Conservation (phyloP, 768 basidiomycete genomes). For the Serendipita indica region DNA sequence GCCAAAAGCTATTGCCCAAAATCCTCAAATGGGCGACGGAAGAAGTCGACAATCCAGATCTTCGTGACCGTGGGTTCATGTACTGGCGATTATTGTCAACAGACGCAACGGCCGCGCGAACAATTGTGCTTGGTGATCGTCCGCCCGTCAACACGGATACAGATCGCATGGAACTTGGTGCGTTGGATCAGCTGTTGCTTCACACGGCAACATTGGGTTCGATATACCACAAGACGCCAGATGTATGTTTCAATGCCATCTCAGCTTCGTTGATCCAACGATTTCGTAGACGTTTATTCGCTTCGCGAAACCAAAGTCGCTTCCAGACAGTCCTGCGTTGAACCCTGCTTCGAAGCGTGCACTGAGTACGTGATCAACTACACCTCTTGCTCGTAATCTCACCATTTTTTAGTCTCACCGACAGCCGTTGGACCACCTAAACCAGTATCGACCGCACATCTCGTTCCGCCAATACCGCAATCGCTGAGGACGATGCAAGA, state of each 20-base stretch:
- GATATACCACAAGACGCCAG: constrained; percentile 96
- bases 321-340: constrained; percentile 78
- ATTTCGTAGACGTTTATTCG: constrained; percentile 74
- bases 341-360: constrained; percentile 66
- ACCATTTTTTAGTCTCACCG: constrained; percentile 31
- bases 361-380: constrained; percentile 44
- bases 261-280: constrained; percentile 3
- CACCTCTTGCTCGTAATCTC: constrained; percentile 30
- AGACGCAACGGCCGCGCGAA: constrained; percentile 74
- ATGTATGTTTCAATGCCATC: constrained; percentile 33
- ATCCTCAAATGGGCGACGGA: constrained; percentile 96
- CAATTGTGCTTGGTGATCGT: constrained; percentile 85
- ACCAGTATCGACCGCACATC: constrained; percentile 22
- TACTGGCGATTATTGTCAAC: constrained; percentile 97
- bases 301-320: constrained; percentile 65
- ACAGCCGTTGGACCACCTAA: constrained; percentile 44
- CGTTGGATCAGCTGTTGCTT: constrained; percentile 83
- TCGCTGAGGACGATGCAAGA: constrained; percentile 17
- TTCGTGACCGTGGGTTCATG: constrained; percentile 96
- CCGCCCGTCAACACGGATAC: constrained; percentile 97
- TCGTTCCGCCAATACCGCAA: constrained; percentile 14
- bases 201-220: constrained; percentile 90
- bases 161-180: constrained; percentile 92
- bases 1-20: constrained; percentile 86
- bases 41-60: constrained; percentile 94